Percentiles rank a stretch among this genome's conserved stretches.
Evolutionary conservation across 768 basidiomycete species (phyloP).

Genomic region (Tubosaeta sp.): DNA sequence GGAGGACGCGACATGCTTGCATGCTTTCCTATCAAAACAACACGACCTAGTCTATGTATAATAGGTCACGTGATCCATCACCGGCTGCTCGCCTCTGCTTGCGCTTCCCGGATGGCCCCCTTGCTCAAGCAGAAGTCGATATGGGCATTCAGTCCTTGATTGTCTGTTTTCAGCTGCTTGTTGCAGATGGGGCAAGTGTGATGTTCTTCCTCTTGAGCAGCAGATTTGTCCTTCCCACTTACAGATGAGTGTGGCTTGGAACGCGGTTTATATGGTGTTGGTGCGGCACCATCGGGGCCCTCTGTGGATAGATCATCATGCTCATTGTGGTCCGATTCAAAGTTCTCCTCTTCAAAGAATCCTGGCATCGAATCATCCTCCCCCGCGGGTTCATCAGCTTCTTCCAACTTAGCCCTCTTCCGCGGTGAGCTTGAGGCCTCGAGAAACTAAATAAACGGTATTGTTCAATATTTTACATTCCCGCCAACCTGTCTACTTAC

Average conservation of each 20-base stretch:
- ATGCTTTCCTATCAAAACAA: constrained; percentile 17
- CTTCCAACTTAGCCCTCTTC: constrained; percentile 39
- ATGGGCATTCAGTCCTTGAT: constrained; percentile 79
- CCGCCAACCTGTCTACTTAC: constrained; percentile 37
- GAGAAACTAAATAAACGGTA: constrained; percentile 48
- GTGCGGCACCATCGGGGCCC: constrained; percentile 1
- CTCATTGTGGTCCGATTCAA: constrained; percentile 16
- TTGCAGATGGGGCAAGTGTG: constrained; percentile 71
- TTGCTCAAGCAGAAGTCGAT: constrained; percentile 86
- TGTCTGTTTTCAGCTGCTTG: constrained; percentile 60
- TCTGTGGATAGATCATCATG: constrained; percentile 10
- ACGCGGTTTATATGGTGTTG: not conserved
- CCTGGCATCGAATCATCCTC: constrained; percentile 46
- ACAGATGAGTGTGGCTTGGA: constrained; percentile 15
- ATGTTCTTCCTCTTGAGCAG: constrained; percentile 14
- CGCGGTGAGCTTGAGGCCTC: constrained; percentile 35
- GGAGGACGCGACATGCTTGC: constrained; percentile 22
- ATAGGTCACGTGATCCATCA: constrained; percentile 18
- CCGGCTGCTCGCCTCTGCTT: constrained; percentile 30
- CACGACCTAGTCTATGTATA: not conserved
- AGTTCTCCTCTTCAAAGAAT: constrained; percentile 46
- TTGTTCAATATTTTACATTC: not conserved
- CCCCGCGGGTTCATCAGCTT: constrained; percentile 17
- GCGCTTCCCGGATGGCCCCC: constrained; percentile 70
- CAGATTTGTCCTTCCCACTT: too few relatives aligned